Evolutionary conservation across 805 yeast genomes (phyloP).

Genomic region (Scheffersomyces coipomensis): DNA sequence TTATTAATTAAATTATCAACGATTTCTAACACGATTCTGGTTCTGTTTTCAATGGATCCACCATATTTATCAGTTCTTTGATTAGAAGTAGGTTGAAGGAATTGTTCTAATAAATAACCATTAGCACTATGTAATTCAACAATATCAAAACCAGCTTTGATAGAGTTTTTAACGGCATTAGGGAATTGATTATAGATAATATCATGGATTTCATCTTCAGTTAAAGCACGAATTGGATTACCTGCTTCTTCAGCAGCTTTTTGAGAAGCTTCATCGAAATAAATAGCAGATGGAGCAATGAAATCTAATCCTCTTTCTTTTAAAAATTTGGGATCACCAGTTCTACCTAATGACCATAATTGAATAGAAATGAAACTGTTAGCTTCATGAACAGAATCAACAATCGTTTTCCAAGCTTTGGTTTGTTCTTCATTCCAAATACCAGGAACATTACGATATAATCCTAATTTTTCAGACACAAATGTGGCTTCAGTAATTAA

Average conservation of each 20-base stretch:
- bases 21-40: slow-evolving; percentile 29
- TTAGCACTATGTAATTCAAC: slow-evolving; percentile 41
- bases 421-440: slow-evolving; percentile 48
- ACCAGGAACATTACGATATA: slow-evolving; percentile 47
- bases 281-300: slow-evolving; percentile 14
- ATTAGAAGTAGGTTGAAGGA: slow-evolving; percentile 31
- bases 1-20: slow-evolving; percentile 32
- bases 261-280: slow-evolving; percentile 14
- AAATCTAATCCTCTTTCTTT: slow-evolving; percentile 19
- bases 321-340: slow-evolving; percentile 24
- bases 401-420: slow-evolving; percentile 47
- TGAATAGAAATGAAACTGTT: slow-evolving; percentile 45
- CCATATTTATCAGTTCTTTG: slow-evolving; percentile 33
- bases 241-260: slow-evolving; percentile 15
- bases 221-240: slow-evolving; percentile 14
- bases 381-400: slow-evolving; percentile 45
- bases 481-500: slow-evolving; percentile 30
- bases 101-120: slow-evolving; percentile 40
- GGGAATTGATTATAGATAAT: slow-evolving; percentile 17
- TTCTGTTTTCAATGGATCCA: slow-evolving; percentile 38
- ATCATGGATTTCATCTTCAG: slow-evolving; percentile 21
- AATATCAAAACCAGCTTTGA: slow-evolving; percentile 37
- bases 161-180: slow-evolving; percentile 26
- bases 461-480: slow-evolving; percentile 34
- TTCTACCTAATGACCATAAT: slow-evolving; percentile 54